Conservation (phyloP, 805 yeast species). For the Debaryomyces hansenii region DNA sequence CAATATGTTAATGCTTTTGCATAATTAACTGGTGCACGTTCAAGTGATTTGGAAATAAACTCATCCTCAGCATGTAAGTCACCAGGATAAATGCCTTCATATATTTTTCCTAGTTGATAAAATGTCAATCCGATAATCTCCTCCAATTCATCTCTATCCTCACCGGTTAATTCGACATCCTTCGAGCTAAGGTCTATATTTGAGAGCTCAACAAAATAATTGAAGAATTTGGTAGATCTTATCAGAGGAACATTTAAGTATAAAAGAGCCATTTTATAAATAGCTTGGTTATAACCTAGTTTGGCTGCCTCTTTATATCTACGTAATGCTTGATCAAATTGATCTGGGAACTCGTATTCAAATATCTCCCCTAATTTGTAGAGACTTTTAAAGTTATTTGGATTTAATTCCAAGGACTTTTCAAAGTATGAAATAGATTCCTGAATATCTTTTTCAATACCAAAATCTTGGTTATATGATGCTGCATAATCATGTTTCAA, state of each 20-base stretch:
- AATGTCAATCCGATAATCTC: constrained; percentile 43
- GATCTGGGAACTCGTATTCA: constrained; percentile 30
- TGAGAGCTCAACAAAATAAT: constrained; percentile 37
- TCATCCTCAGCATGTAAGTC: constrained; percentile 37
- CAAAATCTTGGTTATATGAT: constrained; percentile 36
- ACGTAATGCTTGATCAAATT: constrained; percentile 31
- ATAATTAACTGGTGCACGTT: constrained; percentile 42
- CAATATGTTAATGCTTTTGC: constrained; percentile 41
- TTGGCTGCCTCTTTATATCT: constrained; percentile 39
- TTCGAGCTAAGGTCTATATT: constrained; percentile 32
- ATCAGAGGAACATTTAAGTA: constrained; percentile 33
- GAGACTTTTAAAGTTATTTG: constrained; percentile 30
- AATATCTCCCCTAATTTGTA: constrained; percentile 41
- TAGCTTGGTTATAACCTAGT: constrained; percentile 46
- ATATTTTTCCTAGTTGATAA: constrained; percentile 41
- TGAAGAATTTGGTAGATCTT: constrained; percentile 35
- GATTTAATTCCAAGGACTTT: constrained; percentile 31
- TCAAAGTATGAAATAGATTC: constrained; percentile 31
- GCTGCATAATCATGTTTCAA: constrained; percentile 33
- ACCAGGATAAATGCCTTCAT: constrained; percentile 47
- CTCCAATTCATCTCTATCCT: constrained; percentile 40
- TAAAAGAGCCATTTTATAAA: constrained; percentile 39
- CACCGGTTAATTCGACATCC: constrained; percentile 34
- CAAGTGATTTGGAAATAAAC: constrained; percentile 33
- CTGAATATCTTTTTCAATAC: constrained; percentile 25